phyloP scores from a whole-genome alignment of 768 basidiomycete genomes.

The Tylopilus rubrobrunneus region DNA sequence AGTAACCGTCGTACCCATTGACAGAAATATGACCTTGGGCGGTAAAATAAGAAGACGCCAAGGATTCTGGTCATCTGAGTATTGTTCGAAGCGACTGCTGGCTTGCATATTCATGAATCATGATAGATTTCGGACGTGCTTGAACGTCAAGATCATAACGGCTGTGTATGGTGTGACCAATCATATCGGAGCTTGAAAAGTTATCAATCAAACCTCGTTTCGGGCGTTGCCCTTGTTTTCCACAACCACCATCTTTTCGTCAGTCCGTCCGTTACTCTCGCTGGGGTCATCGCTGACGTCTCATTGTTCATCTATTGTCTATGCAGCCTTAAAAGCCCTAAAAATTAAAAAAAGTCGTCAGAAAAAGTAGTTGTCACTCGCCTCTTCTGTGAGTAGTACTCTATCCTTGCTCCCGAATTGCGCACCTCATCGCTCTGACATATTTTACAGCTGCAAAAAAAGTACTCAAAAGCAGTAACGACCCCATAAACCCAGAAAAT shows the following conservation, averaged over 20 bases:
- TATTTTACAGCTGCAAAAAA: constrained; percentile 54
- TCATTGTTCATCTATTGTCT: neutral
- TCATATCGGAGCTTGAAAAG: constrained; percentile 40
- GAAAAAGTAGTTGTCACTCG: constrained; percentile 73
- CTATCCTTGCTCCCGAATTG: constrained; percentile 9
- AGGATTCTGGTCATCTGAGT: no score
- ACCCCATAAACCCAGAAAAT: constrained; percentile 58
- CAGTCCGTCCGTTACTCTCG: constrained; percentile 27
- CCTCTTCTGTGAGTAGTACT: constrained; percentile 61
- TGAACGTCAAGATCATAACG: no score
- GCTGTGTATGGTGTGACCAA: constrained; percentile 9
- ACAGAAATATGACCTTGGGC: neutral
- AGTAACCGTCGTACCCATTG: neutral
- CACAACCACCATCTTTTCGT: constrained; percentile 68
- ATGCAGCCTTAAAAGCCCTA: constrained; percentile 55
- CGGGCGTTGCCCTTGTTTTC: constrained; percentile 36
- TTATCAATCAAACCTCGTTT: constrained; percentile 24
- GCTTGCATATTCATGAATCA: no score
- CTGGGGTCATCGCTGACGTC: constrained; percentile 12
- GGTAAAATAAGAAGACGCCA: neutral
- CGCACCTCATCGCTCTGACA: constrained; percentile 14
- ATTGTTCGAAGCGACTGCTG: no score
- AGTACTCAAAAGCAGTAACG: constrained; percentile 89
- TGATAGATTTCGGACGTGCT: no score
- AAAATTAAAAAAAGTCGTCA: constrained; percentile 62